Evolutionary conservation across 345 rosid species (phyloP), one percentile per base, ranked within the genome.

Genomic region (Draba incana): DNA sequence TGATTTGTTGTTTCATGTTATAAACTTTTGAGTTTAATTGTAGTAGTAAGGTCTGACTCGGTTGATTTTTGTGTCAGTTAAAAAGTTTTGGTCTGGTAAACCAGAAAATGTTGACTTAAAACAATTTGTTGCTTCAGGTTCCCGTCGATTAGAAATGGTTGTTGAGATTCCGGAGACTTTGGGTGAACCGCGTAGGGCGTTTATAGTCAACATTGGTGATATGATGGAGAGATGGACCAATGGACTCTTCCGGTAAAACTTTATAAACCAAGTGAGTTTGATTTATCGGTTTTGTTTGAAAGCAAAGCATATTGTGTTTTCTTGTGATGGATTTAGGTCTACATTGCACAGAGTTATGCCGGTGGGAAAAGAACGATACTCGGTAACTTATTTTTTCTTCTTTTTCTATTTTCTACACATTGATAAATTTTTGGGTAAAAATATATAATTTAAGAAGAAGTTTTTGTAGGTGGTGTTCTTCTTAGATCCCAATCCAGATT

Each of bases 201-300:
- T 87, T 78, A 63, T 88, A 0, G 91, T 88, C 43, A 87, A 91
- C 82, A 81, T 88, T 35, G 95, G 97, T 61, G 96, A 91, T 77
- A 69, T 87, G 96, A 86, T 83, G 96, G 97, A 93, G 82, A 86
- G 97, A 69, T 93, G 96, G 98, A 90, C 95, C 56, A 91, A 91
- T 73, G 82, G 91, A 62, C 54, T 87, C 60, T 94, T 88, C 81
- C 70, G 91, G 97, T 90, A n/a, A 84, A 81, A 23, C 38, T 10
- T 10, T 30, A 54, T 10, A 16, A 54, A 6, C 20, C 39, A 13
- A 28, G 10, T 33, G 14, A 42, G n/a, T 46, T 6, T 61, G 28
- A 13, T 49, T 44, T 69, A 4, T 45, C 16, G 2, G 27, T 43
- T 14, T 57, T 28, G 14, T 57, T 15, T 48, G 5, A 15, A 37